Evolutionary conservation across 2,329 filamentous ascomycete species (phyloP), one percentile per base, ranked within the genome.

Genomic region (Cercospora sojina): DNA sequence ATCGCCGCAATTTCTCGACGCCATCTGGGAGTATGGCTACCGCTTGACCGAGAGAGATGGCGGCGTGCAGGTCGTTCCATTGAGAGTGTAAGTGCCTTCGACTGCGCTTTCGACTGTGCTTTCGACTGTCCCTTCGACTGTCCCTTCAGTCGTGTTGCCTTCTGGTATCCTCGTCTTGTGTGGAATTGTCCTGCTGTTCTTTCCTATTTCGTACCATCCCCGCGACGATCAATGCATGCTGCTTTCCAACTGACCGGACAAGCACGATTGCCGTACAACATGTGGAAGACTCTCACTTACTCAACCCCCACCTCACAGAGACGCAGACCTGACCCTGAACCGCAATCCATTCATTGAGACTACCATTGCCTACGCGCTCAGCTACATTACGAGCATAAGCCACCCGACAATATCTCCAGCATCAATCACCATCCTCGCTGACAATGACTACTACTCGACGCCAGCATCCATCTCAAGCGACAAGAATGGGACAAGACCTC

Each of bases 381-480:
- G 90, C 64, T 97, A 97, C 80, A 88, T 92, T 77, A 84, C 79
- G 75, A 80, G 78, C 76, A 81, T 79, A 71, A 81, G 71, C 71
- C 82, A 70, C 74, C 80, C 72, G 69, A 85, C 80, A 75, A 88
- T 95, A 75, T 84, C 85, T 13, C 87, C 93, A 3, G 81, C 90
- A 31, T 87, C 87, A 13, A 87, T 98, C 77, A 93, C 91, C 68
- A 94, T 99, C 77, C 86, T 98, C 38, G 94, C 95, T 67, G 93
- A 97, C 80, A 93, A 95, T 76, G 92, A 96, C 82, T 99, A 99
- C 85, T 99, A 98, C 83, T 97, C 95, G 4, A 88, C 89, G 67
- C 84, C 88, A 2, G 77, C 82, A 27, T 74, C 77, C 25, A 71
- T 77, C 18, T 61, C 67, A 20, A 62, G 62, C 67, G 64, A 69